Base-by-base conservation (phyloP, 768 basidiomycete genomes). In the Xerocomus brunneocitrinus region DNA sequence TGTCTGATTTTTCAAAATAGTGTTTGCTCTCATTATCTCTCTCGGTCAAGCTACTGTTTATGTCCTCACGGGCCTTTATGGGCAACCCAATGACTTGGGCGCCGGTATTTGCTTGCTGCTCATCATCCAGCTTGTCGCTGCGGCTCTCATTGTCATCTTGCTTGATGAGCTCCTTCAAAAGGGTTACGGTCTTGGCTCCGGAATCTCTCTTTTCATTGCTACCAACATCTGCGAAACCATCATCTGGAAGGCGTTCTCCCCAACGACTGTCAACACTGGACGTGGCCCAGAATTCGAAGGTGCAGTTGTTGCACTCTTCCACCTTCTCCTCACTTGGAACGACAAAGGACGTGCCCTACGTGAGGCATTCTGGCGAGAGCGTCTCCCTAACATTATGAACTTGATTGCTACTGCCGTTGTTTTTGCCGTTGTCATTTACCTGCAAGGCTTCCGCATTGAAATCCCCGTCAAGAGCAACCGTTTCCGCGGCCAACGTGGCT, bases 151-250 rank as follows among this genome's bases (percentile, higher is more conserved):
- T 71, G 97, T 98, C 71, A 92, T 98, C 63, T 85, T 98, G 60
- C 91, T 99, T 61, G 95, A 98, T 67, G 95, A 98, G 72, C 91
- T 99, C 57, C 89, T 99, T 60, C 95, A 98, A 65, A 98, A 98
- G 70, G 97, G 95, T 40, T 98, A 99, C 71, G 95, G 97, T 68
- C 91, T 98, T 58, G 97, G 97, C 53, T 95, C 92, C 5, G 97
- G 97, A 58, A 98, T 99, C 73, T 95, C 94, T 53, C 87, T 98
- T 53, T 98, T 98, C 82, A 97, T 98, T 63, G 97, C 95, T 4
- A 98, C 97, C 76, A 99, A 98, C 79, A 98, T 99, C 63, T 98
- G 95, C 73, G 97, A 99, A 72, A 91, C 89, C 58, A 98, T 99
- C 75, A 85, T 98, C 68, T 99, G 95, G 95, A 99, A 99, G 68